Base-by-base conservation (phyloP, 441 rosid species). In the Sinapis alba region DNA sequence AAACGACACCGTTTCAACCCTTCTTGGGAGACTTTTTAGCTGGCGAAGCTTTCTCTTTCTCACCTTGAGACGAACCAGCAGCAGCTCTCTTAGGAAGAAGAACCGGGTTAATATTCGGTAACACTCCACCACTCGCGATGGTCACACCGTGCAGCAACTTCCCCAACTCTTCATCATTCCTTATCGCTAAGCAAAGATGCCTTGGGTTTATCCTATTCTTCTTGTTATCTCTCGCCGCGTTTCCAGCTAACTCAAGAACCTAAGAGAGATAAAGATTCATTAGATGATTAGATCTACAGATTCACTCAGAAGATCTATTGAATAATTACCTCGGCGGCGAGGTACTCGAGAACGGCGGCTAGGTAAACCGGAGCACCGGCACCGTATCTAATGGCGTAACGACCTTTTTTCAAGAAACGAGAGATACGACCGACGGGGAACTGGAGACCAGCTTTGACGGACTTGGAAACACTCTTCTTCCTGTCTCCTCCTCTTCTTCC, bases 201-300 rank as follows among this genome's bases (percentile, higher is more conserved):
- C 89, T 76, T 0, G 91, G 91, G 63, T 84, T 87, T 53, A 87
- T 86, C 75, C 89, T 73, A 34, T 78, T 86, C 80, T 86, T 87
- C 79, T 87, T 87, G 72, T 87, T 86, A 45, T 86, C 89, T 11
- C 88, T 85, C 3, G 91, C 88, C 4, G 91, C 89, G 57, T 87
- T 87, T 2, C 89, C 88, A 3, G 86, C 91, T 9, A 86, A 34
- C 71, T 87, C 91, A 51, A 87, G 69, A 23, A 87, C 89, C 91
- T 85, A 34, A 56, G 18, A 57, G 36, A 13, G 4, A n/a, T n/a
- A 0, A 12, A 7, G 0, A 45, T 26, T 41, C 2, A 1, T 72
- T 34, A 62, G 60, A 51, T n/a, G n/a, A n/a, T n/a, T n/a, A n/a
- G n/a, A n/a, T n/a, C n/a, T n/a, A n/a, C n/a, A n/a, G n/a, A n/a